phyloP scores from a whole-genome alignment of 805 yeast species.

The Wickerhamiella parazyma region DNA sequence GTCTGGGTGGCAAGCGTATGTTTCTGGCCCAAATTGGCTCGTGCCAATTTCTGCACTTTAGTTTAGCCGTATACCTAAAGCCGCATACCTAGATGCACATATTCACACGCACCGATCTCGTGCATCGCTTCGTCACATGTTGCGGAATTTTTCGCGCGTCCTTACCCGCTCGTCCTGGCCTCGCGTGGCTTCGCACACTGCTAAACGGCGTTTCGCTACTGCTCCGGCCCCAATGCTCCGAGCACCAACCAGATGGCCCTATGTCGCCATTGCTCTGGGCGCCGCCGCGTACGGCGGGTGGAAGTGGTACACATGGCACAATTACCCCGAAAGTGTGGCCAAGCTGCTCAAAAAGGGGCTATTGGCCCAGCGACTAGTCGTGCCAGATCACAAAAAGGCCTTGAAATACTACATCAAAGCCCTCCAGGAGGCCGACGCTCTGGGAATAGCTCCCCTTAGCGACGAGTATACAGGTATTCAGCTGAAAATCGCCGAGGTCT shows the following conservation, averaged over 20 bases:
- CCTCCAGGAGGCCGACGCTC: conserved; percentile 42
- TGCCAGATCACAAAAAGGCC: conserved; percentile 51
- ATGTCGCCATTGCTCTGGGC: neutral
- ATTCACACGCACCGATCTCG: too few species aligned
- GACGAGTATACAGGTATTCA: conserved; percentile 89
- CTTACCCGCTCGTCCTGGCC: neutral
- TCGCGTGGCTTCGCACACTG: neutral
- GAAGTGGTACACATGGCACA: conserved; percentile 22
- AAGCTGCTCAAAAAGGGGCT: conserved; percentile 57
- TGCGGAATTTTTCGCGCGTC: too few species aligned
- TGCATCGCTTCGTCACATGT: too few species aligned
- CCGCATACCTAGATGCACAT: too few species aligned
- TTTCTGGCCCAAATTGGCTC: too few species aligned
- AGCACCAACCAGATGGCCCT: conserved; percentile 6
- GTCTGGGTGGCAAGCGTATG: too few species aligned
- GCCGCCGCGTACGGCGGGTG: conserved; percentile 16
- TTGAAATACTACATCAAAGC: conserved; percentile 64
- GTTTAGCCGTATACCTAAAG: too few species aligned
- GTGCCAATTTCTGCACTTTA: too few species aligned
- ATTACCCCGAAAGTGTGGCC: conserved; percentile 51
- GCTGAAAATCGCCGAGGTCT: conserved; percentile 76
- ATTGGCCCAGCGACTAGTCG: conserved; percentile 67
- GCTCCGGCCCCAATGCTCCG: conserved; percentile 6
- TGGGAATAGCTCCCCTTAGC: conserved; percentile 41
- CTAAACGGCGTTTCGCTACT: neutral